A percentile compares a stretch with the other conserved stretches of the same genome.
These are phyloP conservation scores for Apiospora hydei DNA, from an alignment of 2,329 filamentous ascomycete genomes.

Conservation along the genomic window DNA sequence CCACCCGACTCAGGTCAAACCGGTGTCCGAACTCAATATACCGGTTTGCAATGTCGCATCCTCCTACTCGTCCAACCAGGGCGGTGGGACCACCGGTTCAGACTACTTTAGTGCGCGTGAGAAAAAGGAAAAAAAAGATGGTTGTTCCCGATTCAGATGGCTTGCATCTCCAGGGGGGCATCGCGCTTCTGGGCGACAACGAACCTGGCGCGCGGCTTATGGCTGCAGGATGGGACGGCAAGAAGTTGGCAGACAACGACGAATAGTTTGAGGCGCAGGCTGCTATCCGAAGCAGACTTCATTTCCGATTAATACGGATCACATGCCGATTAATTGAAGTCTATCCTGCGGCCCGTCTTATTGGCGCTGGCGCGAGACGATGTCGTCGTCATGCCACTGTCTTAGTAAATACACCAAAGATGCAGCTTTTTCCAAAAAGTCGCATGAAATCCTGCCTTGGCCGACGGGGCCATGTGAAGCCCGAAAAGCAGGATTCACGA, in stretches of 20 bases:
- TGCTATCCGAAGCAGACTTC: background rate
- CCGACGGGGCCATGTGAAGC: slow-evolving; percentile 9
- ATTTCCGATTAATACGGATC: background rate
- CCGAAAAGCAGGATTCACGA: slow-evolving; percentile 15
- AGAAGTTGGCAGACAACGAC: background rate
- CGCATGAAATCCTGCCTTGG: slow-evolving; percentile 16
- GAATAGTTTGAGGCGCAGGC: slow-evolving; percentile 2
- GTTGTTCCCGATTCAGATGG: background rate
- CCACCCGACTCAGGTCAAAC: slow-evolving; percentile 12
- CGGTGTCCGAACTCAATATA: slow-evolving; percentile 6
- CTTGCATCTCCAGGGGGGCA: background rate
- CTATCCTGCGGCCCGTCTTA: background rate
- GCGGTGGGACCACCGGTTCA: background rate
- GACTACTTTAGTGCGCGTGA: background rate
- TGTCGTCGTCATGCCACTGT: background rate
- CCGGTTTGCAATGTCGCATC: background rate
- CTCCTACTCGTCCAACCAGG: background rate
- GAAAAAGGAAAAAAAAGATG: background rate
- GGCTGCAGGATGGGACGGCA: background rate
- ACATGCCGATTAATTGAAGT: background rate
- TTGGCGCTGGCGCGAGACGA: background rate
- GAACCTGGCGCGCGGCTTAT: background rate
- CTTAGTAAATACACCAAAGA: background rate
- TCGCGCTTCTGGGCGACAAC: background rate
- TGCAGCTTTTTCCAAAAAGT: background rate